phyloP scores from a whole-genome alignment of 495 filamentous ascomycete genomes.

The Aspergillus hancockii region DNA sequence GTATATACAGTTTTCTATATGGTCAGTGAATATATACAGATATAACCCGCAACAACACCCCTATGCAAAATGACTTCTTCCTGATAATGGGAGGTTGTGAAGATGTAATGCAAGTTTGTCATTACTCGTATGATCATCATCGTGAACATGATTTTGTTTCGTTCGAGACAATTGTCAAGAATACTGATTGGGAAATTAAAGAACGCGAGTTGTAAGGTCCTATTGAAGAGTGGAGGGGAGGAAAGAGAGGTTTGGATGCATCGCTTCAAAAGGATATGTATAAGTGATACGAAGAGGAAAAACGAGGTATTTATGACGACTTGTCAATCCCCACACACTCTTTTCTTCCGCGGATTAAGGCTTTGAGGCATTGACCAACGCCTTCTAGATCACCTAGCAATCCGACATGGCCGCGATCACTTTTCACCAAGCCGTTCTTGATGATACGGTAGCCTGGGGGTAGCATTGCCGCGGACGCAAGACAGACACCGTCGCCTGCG shows the following conservation, averaged over 20 bases:
- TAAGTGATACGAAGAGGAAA: not conserved
- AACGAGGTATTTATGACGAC: conserved; percentile 8
- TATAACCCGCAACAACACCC: not conserved
- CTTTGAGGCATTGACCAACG: conserved; percentile 71
- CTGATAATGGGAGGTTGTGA: conserved; percentile 13
- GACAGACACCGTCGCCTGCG: conserved; percentile 85
- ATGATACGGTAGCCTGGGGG: conserved; percentile 76
- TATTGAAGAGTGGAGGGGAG: not conserved
- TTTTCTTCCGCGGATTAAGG: conserved; percentile 62
- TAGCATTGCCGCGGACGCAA: conserved; percentile 83
- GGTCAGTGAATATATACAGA: conserved; percentile 8
- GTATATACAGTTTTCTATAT: not conserved
- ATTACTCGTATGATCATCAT: conserved; percentile 13
- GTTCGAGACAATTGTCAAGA: not conserved
- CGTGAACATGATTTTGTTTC: conserved; percentile 1
- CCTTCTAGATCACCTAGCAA: conserved; percentile 83
- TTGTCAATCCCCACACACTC: conserved; percentile 68
- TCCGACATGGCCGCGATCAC: conserved; percentile 82
- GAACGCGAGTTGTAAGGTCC: too few relatives aligned
- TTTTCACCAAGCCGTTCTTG: conserved; percentile 70
- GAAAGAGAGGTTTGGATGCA: not conserved
- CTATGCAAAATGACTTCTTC: not conserved
- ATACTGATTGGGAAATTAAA: not conserved
- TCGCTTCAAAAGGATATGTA: conserved; percentile 3
- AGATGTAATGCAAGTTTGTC: conserved; percentile 1